Conservation (phyloP, 1,139 yeast genomes). For the Candida dubliniensis region DNA sequence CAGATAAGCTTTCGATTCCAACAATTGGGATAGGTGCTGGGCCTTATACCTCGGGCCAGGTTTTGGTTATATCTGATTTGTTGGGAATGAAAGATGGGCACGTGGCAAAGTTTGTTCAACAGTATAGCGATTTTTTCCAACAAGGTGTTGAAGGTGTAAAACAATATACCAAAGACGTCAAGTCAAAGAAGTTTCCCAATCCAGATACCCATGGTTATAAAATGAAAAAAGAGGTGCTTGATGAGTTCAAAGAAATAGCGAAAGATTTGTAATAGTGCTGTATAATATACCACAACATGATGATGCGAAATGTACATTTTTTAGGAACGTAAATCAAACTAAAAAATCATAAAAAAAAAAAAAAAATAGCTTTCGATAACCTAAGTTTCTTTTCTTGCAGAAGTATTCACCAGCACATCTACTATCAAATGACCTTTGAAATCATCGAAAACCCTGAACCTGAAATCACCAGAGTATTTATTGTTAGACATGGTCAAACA, state of each 20-base stretch:
- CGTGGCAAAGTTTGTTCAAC: constrained; percentile 74
- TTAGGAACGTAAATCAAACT: background rate
- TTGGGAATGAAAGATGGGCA: constrained; percentile 63
- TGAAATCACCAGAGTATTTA: constrained; percentile 50
- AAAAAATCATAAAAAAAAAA: constrained; percentile 2
- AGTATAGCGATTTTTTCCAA: constrained; percentile 55
- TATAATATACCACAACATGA: background rate
- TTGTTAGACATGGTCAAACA: constrained; percentile 82
- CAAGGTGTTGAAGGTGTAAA: constrained; percentile 53
- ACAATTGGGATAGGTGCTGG: constrained; percentile 98
- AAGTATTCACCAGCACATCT: background rate
- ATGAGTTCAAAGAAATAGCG: constrained; percentile 36
- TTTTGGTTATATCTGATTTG: constrained; percentile 81
- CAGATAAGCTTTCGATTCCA: constrained; percentile 62
- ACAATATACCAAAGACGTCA: constrained; percentile 61
- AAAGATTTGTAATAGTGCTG: constrained; percentile 1
- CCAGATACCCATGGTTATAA: constrained; percentile 65
- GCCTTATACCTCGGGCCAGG: constrained; percentile 80
- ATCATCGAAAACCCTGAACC: constrained; percentile 35
- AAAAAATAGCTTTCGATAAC: background rate
- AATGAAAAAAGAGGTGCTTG: constrained; percentile 65
- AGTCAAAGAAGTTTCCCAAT: constrained; percentile 56
- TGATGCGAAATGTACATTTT: background rate
- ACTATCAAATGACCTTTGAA: constrained; percentile 28
- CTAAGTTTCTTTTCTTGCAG: constrained; percentile 1